These are phyloP conservation scores for Rhododendron ovatum DNA, from an alignment of 148 eudicot genomes.

Conservation along the genomic window DNA sequence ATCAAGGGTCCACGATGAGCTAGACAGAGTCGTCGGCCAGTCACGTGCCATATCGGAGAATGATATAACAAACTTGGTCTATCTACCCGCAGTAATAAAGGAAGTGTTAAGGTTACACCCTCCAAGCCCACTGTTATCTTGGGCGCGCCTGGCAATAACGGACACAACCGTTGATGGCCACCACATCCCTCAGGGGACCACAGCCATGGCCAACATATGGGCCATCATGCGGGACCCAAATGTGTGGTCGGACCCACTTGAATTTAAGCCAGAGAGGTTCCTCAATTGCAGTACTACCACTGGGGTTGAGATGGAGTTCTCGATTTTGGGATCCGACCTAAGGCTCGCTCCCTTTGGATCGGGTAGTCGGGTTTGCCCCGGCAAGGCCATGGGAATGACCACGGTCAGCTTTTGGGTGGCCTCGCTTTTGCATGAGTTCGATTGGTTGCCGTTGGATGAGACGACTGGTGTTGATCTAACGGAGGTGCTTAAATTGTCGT, in stretches of 20 bases:
- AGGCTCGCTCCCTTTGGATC: conserved; percentile 87
- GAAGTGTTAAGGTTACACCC: conserved; percentile 66
- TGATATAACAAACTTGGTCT: conserved; percentile 34
- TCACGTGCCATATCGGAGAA: conserved; percentile 48
- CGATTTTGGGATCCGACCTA: conserved; percentile 62
- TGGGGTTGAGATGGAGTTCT: conserved; percentile 12
- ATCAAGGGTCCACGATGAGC: conserved; percentile 48
- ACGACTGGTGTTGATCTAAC: conserved; percentile 39
- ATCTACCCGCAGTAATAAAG: conserved; percentile 54
- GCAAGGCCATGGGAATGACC: conserved; percentile 61
- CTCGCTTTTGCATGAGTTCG: conserved; percentile 54
- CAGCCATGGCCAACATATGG: conserved; percentile 76
- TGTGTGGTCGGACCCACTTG: conserved; percentile 48
- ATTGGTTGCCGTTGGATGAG: conserved; percentile 24
- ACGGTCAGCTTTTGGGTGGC: conserved; percentile 79
- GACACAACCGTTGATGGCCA: conserved; percentile 53
- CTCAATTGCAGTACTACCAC: background rate
- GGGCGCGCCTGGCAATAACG: conserved; percentile 54
- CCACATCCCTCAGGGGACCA: conserved; percentile 59
- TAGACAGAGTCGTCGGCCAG: conserved; percentile 43
- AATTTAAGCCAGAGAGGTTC: conserved; percentile 50
- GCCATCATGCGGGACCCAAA: conserved; percentile 57
- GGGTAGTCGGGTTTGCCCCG: conserved; percentile 75
- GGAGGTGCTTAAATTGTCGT: conserved; percentile 60
- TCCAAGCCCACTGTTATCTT: conserved; percentile 72